Conservation (phyloP, 2,329 filamentous ascomycete species). For the Fusarium musae region DNA sequence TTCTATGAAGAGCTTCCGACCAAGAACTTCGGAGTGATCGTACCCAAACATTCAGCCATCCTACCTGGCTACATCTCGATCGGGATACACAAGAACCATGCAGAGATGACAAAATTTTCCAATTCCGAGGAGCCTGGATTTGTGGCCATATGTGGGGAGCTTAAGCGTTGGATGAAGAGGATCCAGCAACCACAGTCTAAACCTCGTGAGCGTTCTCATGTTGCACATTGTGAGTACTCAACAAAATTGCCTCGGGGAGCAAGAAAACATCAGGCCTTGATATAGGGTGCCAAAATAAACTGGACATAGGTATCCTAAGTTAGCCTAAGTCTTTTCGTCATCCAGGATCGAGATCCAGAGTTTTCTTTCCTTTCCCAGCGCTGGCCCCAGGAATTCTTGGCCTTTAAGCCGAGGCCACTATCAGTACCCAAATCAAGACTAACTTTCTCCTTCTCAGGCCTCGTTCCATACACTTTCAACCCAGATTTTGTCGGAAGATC, state of each 20-base stretch:
- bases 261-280: background rate
- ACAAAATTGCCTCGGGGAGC: background rate
- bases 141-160: constrained; percentile 10
- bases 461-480: constrained; percentile 28
- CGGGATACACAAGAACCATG: constrained; percentile 22
- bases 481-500: constrained; percentile 26
- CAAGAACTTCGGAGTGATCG: constrained; percentile 5
- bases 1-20: constrained; percentile 37
- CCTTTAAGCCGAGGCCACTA: too few relatives aligned
- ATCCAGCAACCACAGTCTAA: background rate
- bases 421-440: too few relatives aligned
- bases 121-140: constrained; percentile 17
- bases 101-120: constrained; percentile 19
- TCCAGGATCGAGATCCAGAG: fast-evolving
- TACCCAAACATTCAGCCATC: constrained; percentile 28
- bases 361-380: background rate
- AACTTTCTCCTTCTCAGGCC: background rate
- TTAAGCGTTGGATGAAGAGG: constrained; percentile 15
- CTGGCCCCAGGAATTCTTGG: too few relatives aligned
- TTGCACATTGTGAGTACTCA: too few relatives aligned
- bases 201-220: too few relatives aligned
- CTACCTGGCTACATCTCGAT: constrained; percentile 12
- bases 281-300: background rate
- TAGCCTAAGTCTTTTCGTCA: background rate
- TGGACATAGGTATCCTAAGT: background rate